Base-by-base conservation (phyloP, 2,329 filamentous ascomycete genomes). In the Paraconiothyrium sp. region DNA sequence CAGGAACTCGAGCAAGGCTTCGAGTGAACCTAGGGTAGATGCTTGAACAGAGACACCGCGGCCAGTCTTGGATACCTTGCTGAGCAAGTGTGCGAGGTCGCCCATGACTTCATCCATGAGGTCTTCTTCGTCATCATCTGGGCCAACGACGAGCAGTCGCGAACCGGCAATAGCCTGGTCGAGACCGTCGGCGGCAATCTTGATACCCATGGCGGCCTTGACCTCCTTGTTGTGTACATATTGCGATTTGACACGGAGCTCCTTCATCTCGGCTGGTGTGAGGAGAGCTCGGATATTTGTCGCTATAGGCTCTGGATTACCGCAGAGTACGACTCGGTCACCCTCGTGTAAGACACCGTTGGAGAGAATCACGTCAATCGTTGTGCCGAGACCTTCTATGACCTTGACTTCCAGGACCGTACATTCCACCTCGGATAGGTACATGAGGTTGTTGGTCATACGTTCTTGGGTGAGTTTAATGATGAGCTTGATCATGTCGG, bases 171-270 rank as follows among this genome's bases (percentile, higher is more conserved):
- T 98, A 69, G 96, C 95, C 64, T 92, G 90, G 79, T 99, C 95
- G 24, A 99, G 90, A 66, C 94, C 93, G 71, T 97, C 96, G 48
- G 94, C 95, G 66, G 93, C 93, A 76, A 99, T 98, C 88, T 99
- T 99, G 80, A 99, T 93, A 91, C 95, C 95, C 75, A 99, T 88
- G 9, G 95, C 93, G 22, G 96, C 95, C 85, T 97, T 99, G 83
- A 97, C 94, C 80, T 97, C 93, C 84, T 99, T 98, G 84, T 99
- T 97, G 84, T 99, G 96, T 34, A 99, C 94, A 74, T 99, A 99
- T 65, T 90, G 87, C 3, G 94, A 97, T 83, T 98, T 98, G 73
- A 99, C 88, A 78, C 96, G 93, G 67, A 99, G 82, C 79, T 99
- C 95, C 77, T 93, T 95, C 77, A 99, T 89, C 63, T 93, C 92